Evolutionary conservation across 345 rosid species (phyloP), one percentile per base, ranked within the genome.

Genomic region (Passiflora organensis): DNA sequence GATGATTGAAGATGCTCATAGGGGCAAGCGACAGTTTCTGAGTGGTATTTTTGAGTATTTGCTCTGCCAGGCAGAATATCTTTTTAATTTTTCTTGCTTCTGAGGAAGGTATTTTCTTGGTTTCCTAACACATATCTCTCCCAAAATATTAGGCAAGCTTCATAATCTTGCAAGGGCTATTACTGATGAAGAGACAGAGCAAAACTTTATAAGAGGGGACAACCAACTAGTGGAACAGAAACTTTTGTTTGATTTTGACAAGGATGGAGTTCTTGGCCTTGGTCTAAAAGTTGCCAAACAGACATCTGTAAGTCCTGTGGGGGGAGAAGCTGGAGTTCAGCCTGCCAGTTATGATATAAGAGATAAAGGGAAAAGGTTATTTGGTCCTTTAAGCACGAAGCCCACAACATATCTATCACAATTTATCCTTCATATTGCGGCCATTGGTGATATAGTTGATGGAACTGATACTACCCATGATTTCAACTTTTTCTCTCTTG

Each of bases 381-480:
- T 78, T 80, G 86, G 97, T 62, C 76, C 93, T 13, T 70, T 91
- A 64, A 75, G 80, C 75, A 75, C 93, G 55, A 88, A 86, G 82
- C 84, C 87, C 53, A 78, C 84, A 6, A 88, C 96, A 10, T 91
- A 83, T 66, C 73, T 91, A 32, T 91, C 98, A 41, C 96, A 86
- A 67, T 91, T 91, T 72, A 88, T 88, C 66, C 90, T 91, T 43
- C 86, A 91, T 49, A 86, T 82, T 69, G 98, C 98, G 69, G 96
- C 98, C 38, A 82, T 91, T 58, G 98, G 98, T 69, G 98, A 91
- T 74, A 86, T 86, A 76, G 98, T 91, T 65, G 96, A 88, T 65
- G 98, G 98, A 70, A 88, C 95, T 25, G 98, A 91, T 67, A 88
- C 96, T 55, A 91, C 98, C 65, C 98, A 91, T 55, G 98, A 91